phyloP scores from a whole-genome alignment of 805 yeast species.

The Barnettozyma siamensis region DNA sequence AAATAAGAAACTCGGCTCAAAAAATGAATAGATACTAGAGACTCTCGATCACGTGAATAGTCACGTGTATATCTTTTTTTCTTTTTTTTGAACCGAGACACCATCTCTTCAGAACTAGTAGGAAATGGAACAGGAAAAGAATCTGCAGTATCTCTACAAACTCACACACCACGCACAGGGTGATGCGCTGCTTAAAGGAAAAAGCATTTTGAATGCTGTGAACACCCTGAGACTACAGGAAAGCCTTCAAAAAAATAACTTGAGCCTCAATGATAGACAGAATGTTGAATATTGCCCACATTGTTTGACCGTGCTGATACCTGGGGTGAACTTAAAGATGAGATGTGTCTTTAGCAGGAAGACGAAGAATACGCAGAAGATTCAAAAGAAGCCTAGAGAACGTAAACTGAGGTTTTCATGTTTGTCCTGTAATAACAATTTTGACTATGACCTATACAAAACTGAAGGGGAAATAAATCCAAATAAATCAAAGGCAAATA shows the following conservation, averaged over 20 bases:
- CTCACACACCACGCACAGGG: conserved; percentile 9
- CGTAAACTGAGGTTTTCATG: conserved; percentile 24
- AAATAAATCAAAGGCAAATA: neutral
- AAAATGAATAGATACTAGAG: neutral
- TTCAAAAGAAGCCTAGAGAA: conserved; percentile 9
- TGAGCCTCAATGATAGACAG: conserved; percentile 20
- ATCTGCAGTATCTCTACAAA: conserved; percentile 15
- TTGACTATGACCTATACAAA: conserved; percentile 11
- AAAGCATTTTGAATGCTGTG: conserved; percentile 10
- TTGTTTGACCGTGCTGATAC: conserved; percentile 24
- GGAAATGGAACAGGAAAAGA: conserved; percentile 1
- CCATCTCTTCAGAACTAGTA: too few species aligned
- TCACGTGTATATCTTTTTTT: neutral
- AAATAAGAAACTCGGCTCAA: too few species aligned
- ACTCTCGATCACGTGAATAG: too few species aligned
- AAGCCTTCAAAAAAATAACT: conserved; percentile 23
- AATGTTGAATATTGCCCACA: conserved; percentile 18
- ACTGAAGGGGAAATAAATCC: conserved; percentile 7
- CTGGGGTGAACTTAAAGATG: conserved; percentile 26
- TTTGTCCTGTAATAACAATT: conserved; percentile 22
- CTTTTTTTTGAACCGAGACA: too few species aligned
- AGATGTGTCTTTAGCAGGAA: conserved; percentile 11
- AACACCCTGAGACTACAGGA: conserved; percentile 28
- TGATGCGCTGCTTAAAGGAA: conserved; percentile 4
- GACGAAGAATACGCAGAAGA: neutral